Conservation (phyloP, 768 basidiomycete genomes). For the Suillus plorans region DNA sequence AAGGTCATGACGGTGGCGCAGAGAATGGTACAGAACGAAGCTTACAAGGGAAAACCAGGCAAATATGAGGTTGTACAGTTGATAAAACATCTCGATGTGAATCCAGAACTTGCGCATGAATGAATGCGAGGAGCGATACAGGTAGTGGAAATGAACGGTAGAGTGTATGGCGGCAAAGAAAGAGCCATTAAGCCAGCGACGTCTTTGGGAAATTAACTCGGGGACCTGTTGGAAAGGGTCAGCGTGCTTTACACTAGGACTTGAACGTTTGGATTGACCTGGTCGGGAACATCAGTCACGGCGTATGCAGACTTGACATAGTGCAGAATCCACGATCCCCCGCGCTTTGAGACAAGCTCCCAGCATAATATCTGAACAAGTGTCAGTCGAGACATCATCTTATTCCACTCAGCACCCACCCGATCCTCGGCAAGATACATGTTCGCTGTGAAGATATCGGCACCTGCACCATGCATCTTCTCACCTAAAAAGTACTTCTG, state of each 20-base stretch:
- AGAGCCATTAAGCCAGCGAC: conserved; percentile 96
- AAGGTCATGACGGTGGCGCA: background rate
- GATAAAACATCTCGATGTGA: conserved; percentile 91
- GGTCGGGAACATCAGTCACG: conserved; percentile 91
- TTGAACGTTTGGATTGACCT: conserved; percentile 40
- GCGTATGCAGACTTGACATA: conserved; percentile 96
- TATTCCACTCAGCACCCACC: conserved; percentile 32
- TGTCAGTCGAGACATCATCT: conserved; percentile 8
- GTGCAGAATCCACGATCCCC: conserved; percentile 88
- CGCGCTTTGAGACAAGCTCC: conserved; percentile 96
- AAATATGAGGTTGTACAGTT: conserved; percentile 87
- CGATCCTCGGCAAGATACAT: conserved; percentile 96
- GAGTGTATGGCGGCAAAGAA: conserved; percentile 98
- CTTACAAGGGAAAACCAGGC: conserved; percentile 85
- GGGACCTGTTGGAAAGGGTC: conserved; percentile 54
- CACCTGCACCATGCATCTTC: conserved; percentile 85
- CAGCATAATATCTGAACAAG: conserved; percentile 80
- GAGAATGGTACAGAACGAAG: conserved; percentile 2
- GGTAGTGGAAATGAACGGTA: conserved; percentile 90
- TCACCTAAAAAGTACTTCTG: conserved; percentile 98
- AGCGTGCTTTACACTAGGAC: background rate
- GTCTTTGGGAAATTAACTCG: conserved; percentile 91
- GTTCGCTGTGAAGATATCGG: conserved; percentile 92
- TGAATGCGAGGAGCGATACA: conserved; percentile 87
- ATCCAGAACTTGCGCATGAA: conserved; percentile 90